phyloP scores from a whole-genome alignment of 176 grass and related monocot species.

The Lolium multiflorum region DNA sequence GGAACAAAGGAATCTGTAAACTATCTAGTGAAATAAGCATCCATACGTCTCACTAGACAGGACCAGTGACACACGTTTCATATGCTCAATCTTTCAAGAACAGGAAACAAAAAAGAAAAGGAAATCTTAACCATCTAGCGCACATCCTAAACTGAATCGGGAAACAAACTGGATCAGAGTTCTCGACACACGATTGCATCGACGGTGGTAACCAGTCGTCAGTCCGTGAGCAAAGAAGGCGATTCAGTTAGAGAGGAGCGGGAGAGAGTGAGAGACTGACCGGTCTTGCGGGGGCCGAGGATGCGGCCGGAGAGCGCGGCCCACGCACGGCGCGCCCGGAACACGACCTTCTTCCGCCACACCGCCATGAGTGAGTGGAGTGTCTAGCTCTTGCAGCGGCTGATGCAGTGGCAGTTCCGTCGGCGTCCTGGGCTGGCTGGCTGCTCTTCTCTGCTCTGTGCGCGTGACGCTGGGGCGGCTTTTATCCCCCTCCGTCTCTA shows the following conservation, averaged over 20 bases:
- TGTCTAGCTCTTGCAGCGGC: background rate
- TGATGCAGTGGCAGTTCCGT: constrained; percentile 3
- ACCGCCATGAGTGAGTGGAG: constrained; percentile 38
- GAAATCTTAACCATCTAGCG: background rate
- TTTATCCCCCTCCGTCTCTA: constrained; percentile 5
- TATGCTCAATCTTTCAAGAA: constrained; percentile 6
- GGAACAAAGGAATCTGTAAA: background rate
- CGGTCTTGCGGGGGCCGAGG: constrained; percentile 47
- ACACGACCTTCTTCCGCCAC: constrained; percentile 76
- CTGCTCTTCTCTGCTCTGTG: background rate
- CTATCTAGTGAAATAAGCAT: background rate
- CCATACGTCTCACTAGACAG: background rate
- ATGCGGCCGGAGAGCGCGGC: constrained; percentile 54
- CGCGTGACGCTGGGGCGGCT: background rate
- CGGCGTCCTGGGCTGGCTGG: background rate
- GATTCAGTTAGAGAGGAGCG: background rate
- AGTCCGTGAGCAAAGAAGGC: background rate
- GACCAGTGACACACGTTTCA: background rate
- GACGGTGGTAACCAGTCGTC: background rate
- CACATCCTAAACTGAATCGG: background rate
- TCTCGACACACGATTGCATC: background rate
- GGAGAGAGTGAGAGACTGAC: constrained; percentile 12
- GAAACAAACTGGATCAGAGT: background rate
- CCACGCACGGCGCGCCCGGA: constrained; percentile 69
- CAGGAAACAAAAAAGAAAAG: background rate